phyloP scores from a whole-genome alignment of 1,284 basidiomycete genomes.

The Mycena sp. region DNA sequence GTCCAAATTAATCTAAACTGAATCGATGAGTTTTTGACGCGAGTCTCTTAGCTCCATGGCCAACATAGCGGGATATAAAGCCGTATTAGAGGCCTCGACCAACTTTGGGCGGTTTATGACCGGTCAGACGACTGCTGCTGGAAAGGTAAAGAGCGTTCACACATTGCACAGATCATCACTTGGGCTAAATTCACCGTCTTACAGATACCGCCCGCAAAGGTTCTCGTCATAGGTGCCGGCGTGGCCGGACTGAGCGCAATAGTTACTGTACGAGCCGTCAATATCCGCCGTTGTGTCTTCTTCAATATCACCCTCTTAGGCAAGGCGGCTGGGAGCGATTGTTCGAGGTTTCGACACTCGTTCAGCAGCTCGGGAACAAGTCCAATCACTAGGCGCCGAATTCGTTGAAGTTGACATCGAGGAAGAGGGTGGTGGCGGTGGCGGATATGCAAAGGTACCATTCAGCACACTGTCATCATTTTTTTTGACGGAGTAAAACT shows the following conservation, averaged over 20 bases:
- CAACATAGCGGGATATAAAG: slow-evolving; percentile 89
- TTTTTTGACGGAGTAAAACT: neutral
- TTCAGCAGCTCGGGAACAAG: slow-evolving; percentile 84
- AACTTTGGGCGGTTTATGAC: slow-evolving; percentile 88
- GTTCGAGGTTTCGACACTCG: slow-evolving; percentile 89
- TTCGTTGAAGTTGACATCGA: slow-evolving; percentile 82
- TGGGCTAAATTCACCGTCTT: slow-evolving; percentile 4
- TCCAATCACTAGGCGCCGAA: slow-evolving; percentile 87
- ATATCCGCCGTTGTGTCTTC: neutral
- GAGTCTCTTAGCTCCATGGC: slow-evolving; percentile 79
- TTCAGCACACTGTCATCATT: neutral
- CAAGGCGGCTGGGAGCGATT: slow-evolving; percentile 83
- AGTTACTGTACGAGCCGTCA: slow-evolving; percentile 58
- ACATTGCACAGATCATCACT: neutral
- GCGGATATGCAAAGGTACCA: slow-evolving; percentile 82
- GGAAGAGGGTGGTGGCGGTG: slow-evolving; percentile 82
- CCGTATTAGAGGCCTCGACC: slow-evolving; percentile 87
- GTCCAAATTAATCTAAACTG: slow-evolving; percentile 42
- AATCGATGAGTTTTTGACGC: neutral
- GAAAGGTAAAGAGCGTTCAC: slow-evolving; percentile 55
- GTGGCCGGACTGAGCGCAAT: slow-evolving; percentile 89
- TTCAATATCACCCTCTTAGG: slow-evolving; percentile 50
- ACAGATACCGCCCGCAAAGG: slow-evolving; percentile 80
- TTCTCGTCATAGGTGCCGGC: slow-evolving; percentile 86
- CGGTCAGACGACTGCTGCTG: slow-evolving; percentile 89